A percentile compares a stretch with the other conserved stretches of the same genome.
These are phyloP conservation scores for Hypoxylon sp. DNA, from an alignment of 2,329 filamentous ascomycete genomes.

Conservation along the genomic window DNA sequence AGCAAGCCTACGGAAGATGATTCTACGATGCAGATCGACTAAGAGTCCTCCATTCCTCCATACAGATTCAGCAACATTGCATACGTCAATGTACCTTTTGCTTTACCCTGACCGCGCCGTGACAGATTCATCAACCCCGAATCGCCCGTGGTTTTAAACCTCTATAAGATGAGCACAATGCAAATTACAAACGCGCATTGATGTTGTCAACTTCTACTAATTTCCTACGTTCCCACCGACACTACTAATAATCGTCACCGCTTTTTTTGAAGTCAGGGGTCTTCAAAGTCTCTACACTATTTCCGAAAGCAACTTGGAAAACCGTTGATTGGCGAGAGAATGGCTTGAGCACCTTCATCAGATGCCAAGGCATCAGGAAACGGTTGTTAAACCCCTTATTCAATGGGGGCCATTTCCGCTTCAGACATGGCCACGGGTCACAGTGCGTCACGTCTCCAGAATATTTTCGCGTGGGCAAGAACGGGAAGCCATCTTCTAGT, in stretches of 20 bases:
- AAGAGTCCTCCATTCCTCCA: conserved; percentile 13
- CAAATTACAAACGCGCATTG: conserved; percentile 17
- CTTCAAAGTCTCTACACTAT: background rate
- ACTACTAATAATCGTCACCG: conserved; percentile 8
- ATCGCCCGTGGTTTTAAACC: background rate
- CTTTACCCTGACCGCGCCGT: conserved; percentile 1
- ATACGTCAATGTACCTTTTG: conserved; percentile 2
- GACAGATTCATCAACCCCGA: background rate
- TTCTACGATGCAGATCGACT: conserved; percentile 51
- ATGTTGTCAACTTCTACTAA: conserved; percentile 16
- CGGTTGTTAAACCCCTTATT: background rate
- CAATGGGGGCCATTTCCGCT: background rate
- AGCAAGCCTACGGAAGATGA: conserved; percentile 27
- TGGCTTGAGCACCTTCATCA: background rate
- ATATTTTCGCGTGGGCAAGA: conserved; percentile 3
- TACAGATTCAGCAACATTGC: background rate
- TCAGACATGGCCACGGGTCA: conserved; percentile 37
- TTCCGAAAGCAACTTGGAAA: conserved; percentile 16
- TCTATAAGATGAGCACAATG: conserved; percentile 8
- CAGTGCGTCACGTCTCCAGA: conserved; percentile 26
- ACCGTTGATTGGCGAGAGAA: conserved; percentile 8
- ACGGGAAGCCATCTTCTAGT: background rate
- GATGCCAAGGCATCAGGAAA: conserved; percentile 1
- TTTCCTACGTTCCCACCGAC: conserved; percentile 13
- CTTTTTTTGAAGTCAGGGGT: conserved; percentile 6